Percentiles rank a stretch among this genome's conserved stretches.
Conservation (phyloP, 345 rosid species). For the Aegle marmelos region DNA sequence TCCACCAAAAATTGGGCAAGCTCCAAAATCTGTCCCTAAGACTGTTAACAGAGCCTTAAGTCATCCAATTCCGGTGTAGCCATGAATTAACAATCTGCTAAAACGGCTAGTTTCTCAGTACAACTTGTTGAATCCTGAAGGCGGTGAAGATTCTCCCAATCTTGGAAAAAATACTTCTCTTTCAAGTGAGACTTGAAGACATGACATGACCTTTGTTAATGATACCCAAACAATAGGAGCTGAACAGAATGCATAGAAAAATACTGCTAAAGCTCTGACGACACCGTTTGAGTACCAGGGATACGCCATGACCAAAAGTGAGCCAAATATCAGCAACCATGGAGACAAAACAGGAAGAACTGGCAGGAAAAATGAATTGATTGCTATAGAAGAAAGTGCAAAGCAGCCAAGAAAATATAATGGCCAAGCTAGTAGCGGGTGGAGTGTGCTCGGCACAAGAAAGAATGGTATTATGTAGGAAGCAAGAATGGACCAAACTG, state of each 20-base stretch:
- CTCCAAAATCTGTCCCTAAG: neutral
- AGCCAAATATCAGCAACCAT: conserved; percentile 61
- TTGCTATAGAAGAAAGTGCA: conserved; percentile 55
- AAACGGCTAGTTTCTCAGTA: conserved; percentile 23
- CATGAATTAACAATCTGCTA: neutral
- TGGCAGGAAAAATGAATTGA: conserved; percentile 72
- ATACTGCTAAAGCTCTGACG: conserved; percentile 64
- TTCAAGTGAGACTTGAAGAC: conserved; percentile 67
- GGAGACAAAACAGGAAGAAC: conserved; percentile 51
- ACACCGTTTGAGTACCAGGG: conserved; percentile 76
- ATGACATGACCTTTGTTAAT: conserved; percentile 44
- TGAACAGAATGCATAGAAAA: conserved; percentile 67
- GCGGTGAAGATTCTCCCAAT: conserved; percentile 48
- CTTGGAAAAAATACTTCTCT: conserved; percentile 72
- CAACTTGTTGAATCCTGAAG: conserved; percentile 45
- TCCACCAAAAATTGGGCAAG: neutral
- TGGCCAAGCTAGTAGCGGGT: conserved; percentile 80
- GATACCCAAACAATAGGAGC: conserved; percentile 75
- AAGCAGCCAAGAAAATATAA: conserved; percentile 71
- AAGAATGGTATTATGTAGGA: conserved; percentile 78
- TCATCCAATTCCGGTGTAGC: neutral
- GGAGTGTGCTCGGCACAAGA: conserved; percentile 73
- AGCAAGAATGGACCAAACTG: conserved; percentile 68
- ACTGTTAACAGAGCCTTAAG: neutral
- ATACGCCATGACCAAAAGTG: conserved; percentile 76